phyloP scores from a whole-genome alignment of 2,329 filamentous ascomycete genomes.

The Pezicula neosporulosa region DNA sequence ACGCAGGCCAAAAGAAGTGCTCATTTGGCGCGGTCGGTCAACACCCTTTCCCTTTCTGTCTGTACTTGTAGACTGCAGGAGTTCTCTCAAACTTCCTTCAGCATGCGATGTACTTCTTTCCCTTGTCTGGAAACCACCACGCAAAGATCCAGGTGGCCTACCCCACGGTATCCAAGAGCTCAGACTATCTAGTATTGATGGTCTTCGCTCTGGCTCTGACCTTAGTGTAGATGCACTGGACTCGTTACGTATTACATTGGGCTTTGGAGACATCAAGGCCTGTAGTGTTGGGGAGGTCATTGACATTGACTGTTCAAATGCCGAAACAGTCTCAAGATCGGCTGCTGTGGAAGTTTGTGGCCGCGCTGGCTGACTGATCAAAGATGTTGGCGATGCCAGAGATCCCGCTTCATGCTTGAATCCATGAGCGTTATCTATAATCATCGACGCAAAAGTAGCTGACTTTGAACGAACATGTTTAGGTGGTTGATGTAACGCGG shows the following conservation, averaged over 20 bases:
- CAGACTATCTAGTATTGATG: conserved; percentile 22
- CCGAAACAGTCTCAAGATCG: conserved; percentile 18
- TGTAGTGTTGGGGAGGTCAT: conserved; percentile 13
- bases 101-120: conserved; percentile 40
- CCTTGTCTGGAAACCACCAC: conserved; percentile 17
- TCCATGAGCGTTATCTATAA: conserved; percentile 35
- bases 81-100: conserved; percentile 51
- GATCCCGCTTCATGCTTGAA: conserved; percentile 28
- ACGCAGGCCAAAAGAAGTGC: too few relatives aligned
- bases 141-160: conserved; percentile 6
- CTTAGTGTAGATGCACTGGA: conserved; percentile 21
- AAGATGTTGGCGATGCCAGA: conserved; percentile 34
- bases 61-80: conserved; percentile 39
- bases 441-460: conserved; percentile 41
- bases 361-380: conserved; percentile 53
- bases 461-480: conserved; percentile 32
- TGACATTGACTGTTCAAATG: conserved; percentile 8
- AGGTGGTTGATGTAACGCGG: conserved; percentile 14
- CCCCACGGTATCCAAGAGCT: conserved; percentile 28
- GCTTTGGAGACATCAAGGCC: conserved; percentile 17
- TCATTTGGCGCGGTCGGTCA: conserved; percentile 16
- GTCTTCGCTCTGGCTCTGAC: conserved; percentile 10
- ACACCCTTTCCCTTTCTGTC: conserved; percentile 27
- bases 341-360: conserved; percentile 49
- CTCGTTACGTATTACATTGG: conserved; percentile 21